These are phyloP conservation scores for Pestalotiopsis sp. DNA, from an alignment of 2,329 filamentous ascomycete species.

Conservation along the genomic window DNA sequence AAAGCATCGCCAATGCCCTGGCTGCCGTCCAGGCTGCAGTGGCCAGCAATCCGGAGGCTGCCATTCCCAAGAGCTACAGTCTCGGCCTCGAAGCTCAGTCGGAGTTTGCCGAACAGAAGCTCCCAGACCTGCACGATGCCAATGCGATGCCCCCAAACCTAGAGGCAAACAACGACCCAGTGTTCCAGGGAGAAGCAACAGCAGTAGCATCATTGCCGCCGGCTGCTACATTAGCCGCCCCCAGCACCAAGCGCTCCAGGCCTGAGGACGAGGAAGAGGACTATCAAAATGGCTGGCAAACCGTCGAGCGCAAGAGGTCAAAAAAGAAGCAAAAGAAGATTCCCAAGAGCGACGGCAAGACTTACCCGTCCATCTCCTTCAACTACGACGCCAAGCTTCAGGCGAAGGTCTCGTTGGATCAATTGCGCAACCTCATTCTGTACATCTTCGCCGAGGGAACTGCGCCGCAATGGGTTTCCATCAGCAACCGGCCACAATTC, in stretches of 20 bases:
- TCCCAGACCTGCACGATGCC: not conserved
- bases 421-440: conserved; percentile 64
- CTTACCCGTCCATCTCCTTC: conserved; percentile 63
- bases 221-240: not conserved
- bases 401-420: conserved; percentile 62
- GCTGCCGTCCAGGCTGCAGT: conserved; percentile 14
- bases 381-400: conserved; percentile 60
- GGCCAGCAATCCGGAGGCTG: conserved; percentile 14
- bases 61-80: conserved; percentile 7
- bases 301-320: conserved; percentile 47
- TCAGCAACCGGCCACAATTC: conserved; percentile 64
- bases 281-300: conserved; percentile 51
- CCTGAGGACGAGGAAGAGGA: conserved; percentile 45
- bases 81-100: not conserved
- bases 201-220: not conserved
- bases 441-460: conserved; percentile 69
- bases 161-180: not conserved
- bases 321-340: conserved; percentile 56
- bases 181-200: not conserved
- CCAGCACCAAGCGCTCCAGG: conserved; percentile 43
- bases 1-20: conserved; percentile 15
- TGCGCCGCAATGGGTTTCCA: conserved; percentile 66
- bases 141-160: not conserved
- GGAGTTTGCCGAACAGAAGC: not conserved
- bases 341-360: conserved; percentile 54